A percentile compares a stretch with the other conserved stretches of the same genome.
Conservation (phyloP, 768 basidiomycete genomes). For the Jaapia argillacea region DNA sequence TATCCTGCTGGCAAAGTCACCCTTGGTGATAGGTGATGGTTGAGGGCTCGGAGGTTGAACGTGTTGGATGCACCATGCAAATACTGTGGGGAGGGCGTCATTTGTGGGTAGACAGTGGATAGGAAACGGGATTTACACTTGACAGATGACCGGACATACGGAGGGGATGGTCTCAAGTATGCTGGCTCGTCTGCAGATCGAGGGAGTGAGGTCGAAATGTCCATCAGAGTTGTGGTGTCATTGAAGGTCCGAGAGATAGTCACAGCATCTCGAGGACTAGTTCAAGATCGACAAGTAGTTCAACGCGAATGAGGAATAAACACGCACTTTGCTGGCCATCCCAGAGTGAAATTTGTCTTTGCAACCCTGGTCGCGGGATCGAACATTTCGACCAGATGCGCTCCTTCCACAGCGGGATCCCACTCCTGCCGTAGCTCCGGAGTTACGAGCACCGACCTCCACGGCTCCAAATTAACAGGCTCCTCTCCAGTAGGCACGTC, state of each 20-base stretch:
- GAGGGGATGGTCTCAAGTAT: conserved; percentile 85
- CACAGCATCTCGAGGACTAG: conserved; percentile 85
- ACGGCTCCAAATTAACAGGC: conserved; percentile 55
- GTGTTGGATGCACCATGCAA: conserved; percentile 91
- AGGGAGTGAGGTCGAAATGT: conserved; percentile 90
- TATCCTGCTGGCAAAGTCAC: conserved; percentile 27
- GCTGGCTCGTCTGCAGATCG: conserved; percentile 85
- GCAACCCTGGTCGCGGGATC: conserved; percentile 79
- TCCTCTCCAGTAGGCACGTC: conserved; percentile 67
- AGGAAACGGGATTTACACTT: conserved; percentile 37
- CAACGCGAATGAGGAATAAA: not conserved
- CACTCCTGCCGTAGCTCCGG: conserved; percentile 85
- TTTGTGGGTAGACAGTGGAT: conserved; percentile 3
- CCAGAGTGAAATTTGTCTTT: conserved; percentile 86
- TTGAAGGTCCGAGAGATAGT: conserved; percentile 84
- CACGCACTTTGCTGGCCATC: conserved; percentile 94
- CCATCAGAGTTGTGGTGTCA: conserved; percentile 75
- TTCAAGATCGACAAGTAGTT: not conserved
- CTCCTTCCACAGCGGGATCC: conserved; percentile 89
- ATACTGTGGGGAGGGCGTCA: conserved; percentile 34
- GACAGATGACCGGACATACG: conserved; percentile 85
- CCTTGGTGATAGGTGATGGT: conserved; percentile 8
- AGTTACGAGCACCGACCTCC: conserved; percentile 74
- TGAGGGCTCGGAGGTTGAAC: conserved; percentile 29
- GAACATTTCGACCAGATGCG: conserved; percentile 75